Conservation (phyloP, 768 basidiomycete species). For the Coprinopsis sp. region DNA sequence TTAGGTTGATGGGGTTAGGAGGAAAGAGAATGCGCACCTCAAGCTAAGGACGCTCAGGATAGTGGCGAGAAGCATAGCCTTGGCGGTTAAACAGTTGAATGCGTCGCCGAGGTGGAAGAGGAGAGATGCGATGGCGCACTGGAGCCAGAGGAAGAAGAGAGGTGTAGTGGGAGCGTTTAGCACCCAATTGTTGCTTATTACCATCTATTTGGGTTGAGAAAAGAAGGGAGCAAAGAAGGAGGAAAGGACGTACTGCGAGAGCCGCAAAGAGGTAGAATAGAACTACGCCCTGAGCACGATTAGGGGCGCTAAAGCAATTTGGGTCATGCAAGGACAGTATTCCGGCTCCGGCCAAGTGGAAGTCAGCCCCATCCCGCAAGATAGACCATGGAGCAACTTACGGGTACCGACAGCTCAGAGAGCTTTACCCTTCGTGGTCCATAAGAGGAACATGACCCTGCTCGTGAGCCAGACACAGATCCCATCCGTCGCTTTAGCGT, state of each 20-base stretch:
- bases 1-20: not conserved
- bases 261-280: constrained; percentile 86
- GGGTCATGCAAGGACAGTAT: too few species aligned
- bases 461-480: too few species aligned
- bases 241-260: constrained; percentile 59
- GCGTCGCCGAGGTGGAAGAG: constrained; percentile 63
- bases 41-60: constrained; percentile 76
- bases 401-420: too few species aligned
- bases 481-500: too few species aligned
- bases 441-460: too few species aligned
- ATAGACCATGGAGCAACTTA: too few species aligned
- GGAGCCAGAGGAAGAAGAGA: constrained; percentile 81
- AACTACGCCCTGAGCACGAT: constrained; percentile 74
- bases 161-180: constrained; percentile 69
- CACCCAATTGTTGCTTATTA: constrained; percentile 96
- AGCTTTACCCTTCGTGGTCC: too few species aligned
- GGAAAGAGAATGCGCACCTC: constrained; percentile 43
- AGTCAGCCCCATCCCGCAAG: too few species aligned
- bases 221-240: not conserved
- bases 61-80: constrained; percentile 73
- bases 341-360: too few species aligned
- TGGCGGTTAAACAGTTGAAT: constrained; percentile 55
- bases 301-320: too few species aligned
- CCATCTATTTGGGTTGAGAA: constrained; percentile 53
- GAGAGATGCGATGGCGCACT: constrained; percentile 74